Percentiles rank a stretch among this genome's conserved stretches.
These are phyloP conservation scores for Dipsacomyces acuminosporus DNA, from an alignment of 371 early-diverging fungal species.

Conservation along the genomic window DNA sequence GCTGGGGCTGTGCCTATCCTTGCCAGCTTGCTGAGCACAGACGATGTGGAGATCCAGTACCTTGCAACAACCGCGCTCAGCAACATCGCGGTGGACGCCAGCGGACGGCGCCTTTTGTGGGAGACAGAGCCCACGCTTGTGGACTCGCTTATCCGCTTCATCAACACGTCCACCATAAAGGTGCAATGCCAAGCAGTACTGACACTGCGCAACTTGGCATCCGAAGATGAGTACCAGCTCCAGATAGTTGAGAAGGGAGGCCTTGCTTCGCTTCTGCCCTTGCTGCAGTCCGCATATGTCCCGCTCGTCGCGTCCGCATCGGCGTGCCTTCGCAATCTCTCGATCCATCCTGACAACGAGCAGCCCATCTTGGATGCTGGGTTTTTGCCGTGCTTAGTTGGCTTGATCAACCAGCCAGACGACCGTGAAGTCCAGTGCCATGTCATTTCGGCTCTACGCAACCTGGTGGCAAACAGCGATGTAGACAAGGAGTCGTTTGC, in stretches of 20 bases:
- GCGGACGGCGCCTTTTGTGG: constrained; percentile 68
- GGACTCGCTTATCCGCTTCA: constrained; percentile 69
- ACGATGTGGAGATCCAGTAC: constrained; percentile 84
- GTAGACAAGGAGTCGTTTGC: constrained; percentile 74
- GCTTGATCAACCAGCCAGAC: constrained; percentile 64
- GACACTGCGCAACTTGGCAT: constrained; percentile 85
- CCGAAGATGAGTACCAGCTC: constrained; percentile 82
- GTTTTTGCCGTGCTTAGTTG: constrained; percentile 70
- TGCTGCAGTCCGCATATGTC: constrained; percentile 71
- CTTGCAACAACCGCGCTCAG: constrained; percentile 87
- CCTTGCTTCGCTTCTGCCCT: constrained; percentile 65
- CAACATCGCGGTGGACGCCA: constrained; percentile 88
- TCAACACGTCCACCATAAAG: constrained; percentile 73
- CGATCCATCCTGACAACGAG: constrained; percentile 85
- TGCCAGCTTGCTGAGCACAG: constrained; percentile 69
- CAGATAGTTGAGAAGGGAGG: constrained; percentile 80
- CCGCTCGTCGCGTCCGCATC: constrained; percentile 81
- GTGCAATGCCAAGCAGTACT: constrained; percentile 89
- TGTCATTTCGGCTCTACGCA: constrained; percentile 79
- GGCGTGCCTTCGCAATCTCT: constrained; percentile 91
- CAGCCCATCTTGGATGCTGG: constrained; percentile 78
- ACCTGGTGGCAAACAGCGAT: constrained; percentile 78
- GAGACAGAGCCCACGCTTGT: constrained; percentile 73
- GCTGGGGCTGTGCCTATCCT: constrained; percentile 84
- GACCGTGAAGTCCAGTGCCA: constrained; percentile 85